These are phyloP conservation scores for Discostella pseudostelligera DNA, from an alignment of 108 stramenopile species.

Conservation along the genomic window DNA sequence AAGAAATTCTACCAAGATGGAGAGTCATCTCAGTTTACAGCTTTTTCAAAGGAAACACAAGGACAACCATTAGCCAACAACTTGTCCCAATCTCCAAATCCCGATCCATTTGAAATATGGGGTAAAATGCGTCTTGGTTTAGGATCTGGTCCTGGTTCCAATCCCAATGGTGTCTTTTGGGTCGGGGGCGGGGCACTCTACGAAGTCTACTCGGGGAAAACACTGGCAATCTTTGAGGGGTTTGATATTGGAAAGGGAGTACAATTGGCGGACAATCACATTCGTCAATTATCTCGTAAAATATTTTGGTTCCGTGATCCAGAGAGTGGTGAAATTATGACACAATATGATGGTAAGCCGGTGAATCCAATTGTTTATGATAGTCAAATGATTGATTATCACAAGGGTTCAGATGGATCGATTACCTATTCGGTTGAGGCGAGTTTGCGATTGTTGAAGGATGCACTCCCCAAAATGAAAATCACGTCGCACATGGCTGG, in stretches of 20 bases:
- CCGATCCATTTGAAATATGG: constrained; percentile 26
- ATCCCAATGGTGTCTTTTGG: constrained; percentile 17
- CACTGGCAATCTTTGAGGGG: constrained; percentile 31
- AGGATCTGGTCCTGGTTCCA: constrained; percentile 29
- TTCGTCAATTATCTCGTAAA: constrained; percentile 28
- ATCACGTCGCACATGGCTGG: constrained; percentile 20
- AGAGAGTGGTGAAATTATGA: constrained; percentile 21
- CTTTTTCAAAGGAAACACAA: not conserved
- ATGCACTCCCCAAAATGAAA: constrained; percentile 19
- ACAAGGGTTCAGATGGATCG: constrained; percentile 13
- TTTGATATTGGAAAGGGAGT: constrained; percentile 33
- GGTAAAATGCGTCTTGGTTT: constrained; percentile 25
- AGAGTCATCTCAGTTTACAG: not conserved
- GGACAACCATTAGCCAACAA: not conserved
- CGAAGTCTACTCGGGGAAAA: constrained; percentile 28
- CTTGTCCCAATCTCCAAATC: not conserved
- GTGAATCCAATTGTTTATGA: constrained; percentile 31
- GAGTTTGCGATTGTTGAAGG: constrained; percentile 21
- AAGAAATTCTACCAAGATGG: not conserved
- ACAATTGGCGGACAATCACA: constrained; percentile 9
- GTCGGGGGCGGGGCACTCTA: constrained; percentile 27
- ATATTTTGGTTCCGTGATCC: constrained; percentile 46
- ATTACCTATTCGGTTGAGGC: constrained; percentile 24
- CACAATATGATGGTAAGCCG: constrained; percentile 22
- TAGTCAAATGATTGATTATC: constrained; percentile 35